These are phyloP conservation scores for Salicornia ramosissima DNA, from an alignment of 148 eudicot genomes.

Conservation along the genomic window DNA sequence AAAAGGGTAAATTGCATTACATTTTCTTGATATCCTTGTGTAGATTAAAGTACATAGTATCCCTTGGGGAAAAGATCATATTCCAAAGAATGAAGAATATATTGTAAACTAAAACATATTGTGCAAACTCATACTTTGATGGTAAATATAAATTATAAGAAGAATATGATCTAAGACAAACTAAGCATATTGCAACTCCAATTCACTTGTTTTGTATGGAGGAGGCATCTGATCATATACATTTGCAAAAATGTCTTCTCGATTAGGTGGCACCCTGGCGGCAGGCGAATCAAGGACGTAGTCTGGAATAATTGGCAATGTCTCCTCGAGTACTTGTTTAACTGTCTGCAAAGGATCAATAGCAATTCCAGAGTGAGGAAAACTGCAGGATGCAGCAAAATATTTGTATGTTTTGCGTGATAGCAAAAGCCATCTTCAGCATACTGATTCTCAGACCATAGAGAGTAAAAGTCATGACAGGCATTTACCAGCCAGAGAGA, in stretches of 20 bases:
- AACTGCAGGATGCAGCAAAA: not conserved
- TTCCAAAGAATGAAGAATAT: slow-evolving; percentile 10
- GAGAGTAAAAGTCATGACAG: not conserved
- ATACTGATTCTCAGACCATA: not conserved
- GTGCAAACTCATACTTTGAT: not conserved
- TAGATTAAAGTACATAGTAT: slow-evolving; percentile 10
- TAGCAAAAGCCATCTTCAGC: not conserved
- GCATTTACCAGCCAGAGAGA: not conserved
- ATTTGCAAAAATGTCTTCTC: slow-evolving; percentile 51
- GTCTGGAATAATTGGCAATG: slow-evolving; percentile 69
- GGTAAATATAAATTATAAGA: not conserved
- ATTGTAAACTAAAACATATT: not conserved
- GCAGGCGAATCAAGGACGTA: slow-evolving; percentile 71
- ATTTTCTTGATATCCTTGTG: too few relatives aligned
- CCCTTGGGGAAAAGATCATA: not conserved
- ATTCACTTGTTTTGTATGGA: slow-evolving; percentile 48
- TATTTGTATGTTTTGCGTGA: not conserved
- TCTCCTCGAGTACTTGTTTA: slow-evolving; percentile 69
- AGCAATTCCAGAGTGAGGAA: slow-evolving; percentile 6
- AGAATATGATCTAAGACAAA: not conserved
- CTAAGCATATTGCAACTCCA: slow-evolving; percentile 56
- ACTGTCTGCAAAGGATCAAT: slow-evolving; percentile 52
- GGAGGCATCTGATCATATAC: slow-evolving; percentile 58
- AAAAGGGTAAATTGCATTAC: too few relatives aligned
- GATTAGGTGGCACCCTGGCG: slow-evolving; percentile 38